Evolutionary conservation across 495 filamentous ascomycete species (phyloP), one percentile per base, ranked within the genome.

Genomic region (Aspergillus indologenus): DNA sequence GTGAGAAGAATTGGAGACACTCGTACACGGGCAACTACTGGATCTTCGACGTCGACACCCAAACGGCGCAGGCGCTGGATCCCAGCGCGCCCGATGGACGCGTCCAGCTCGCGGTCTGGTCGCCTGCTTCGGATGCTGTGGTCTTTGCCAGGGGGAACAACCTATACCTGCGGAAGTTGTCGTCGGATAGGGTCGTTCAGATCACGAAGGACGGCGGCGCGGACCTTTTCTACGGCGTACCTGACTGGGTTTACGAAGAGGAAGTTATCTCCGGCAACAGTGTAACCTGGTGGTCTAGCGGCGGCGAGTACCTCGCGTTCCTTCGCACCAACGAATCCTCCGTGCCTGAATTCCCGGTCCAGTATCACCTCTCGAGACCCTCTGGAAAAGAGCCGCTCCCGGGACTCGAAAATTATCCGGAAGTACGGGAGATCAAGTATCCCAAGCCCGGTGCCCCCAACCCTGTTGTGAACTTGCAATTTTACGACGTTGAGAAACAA

Each of bases 211-310:
- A 98, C 69, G 94, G 94, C 43, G 89, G 92, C 0, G 71, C 79
- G 2, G 83, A 98, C 58, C 82, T 94, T 17, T 98, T 98, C 78
- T 95, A 98, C 65, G 94, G 94, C 20, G 85, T 96, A n/a, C 94
- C 94, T 0, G 94, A 98, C 71, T 98, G 94, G 94, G 94, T 98
- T 0, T 98, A 97, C 63, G 94, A 98, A 68, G 94, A 98, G 68
- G 94, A 98, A 72, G 92, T 98, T 6, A 89, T 98, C 62, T 61
- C 75, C 1, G 85, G 84, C 3, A 89, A 90, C 63, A 91, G 82
- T 51, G 95, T 87, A 7, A 92, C 92, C 0, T 98, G 94, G 94
- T 98, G 90, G 91, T 91, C 90, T 19, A 81, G 85, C 22, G 91
- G 92, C 68, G 94, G 91, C 19, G 87, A 89, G 53, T 94, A 87